Conservation (phyloP, 1,284 basidiomycete genomes). For the Malassezia equina region DNA sequence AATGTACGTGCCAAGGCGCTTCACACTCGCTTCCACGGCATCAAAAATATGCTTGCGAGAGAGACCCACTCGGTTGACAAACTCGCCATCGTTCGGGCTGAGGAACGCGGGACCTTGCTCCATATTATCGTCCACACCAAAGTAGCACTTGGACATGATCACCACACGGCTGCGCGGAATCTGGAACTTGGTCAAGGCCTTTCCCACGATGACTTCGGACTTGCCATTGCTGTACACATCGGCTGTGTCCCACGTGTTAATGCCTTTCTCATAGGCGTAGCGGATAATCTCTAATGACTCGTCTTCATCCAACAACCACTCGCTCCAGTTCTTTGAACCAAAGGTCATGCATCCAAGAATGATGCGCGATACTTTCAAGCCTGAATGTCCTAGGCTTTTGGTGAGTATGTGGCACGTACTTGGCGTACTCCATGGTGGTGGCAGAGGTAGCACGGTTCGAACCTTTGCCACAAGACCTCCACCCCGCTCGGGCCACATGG, state of each 20-base stretch:
- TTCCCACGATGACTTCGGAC: slow-evolving; percentile 64
- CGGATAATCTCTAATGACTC: slow-evolving; percentile 35
- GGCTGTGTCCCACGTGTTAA: slow-evolving; percentile 61
- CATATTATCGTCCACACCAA: slow-evolving; percentile 48
- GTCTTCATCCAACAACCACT: slow-evolving; percentile 57
- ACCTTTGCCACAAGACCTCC: not conserved
- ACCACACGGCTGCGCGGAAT: slow-evolving; percentile 63
- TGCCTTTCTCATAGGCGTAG: slow-evolving; percentile 50
- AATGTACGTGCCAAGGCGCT: slow-evolving; percentile 64
- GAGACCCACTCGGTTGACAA: slow-evolving; percentile 55
- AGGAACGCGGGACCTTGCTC: not conserved
- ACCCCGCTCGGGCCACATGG: not conserved
- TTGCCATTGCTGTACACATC: slow-evolving; percentile 63
- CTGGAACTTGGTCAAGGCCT: slow-evolving; percentile 64
- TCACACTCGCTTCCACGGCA: slow-evolving; percentile 60
- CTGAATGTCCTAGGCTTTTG: slow-evolving; percentile 9
- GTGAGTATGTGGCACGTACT: not conserved
- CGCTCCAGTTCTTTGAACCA: slow-evolving; percentile 49
- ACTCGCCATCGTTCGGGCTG: slow-evolving; percentile 22
- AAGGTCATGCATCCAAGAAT: slow-evolving; percentile 54
- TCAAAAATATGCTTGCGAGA: slow-evolving; percentile 76
- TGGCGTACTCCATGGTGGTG: slow-evolving; percentile 15
- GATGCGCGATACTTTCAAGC: slow-evolving; percentile 49
- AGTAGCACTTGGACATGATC: slow-evolving; percentile 59
- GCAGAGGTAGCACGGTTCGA: not conserved